These are phyloP conservation scores for Penicillium waksmanii DNA, from an alignment of 495 filamentous ascomycete genomes.

Conservation along the genomic window DNA sequence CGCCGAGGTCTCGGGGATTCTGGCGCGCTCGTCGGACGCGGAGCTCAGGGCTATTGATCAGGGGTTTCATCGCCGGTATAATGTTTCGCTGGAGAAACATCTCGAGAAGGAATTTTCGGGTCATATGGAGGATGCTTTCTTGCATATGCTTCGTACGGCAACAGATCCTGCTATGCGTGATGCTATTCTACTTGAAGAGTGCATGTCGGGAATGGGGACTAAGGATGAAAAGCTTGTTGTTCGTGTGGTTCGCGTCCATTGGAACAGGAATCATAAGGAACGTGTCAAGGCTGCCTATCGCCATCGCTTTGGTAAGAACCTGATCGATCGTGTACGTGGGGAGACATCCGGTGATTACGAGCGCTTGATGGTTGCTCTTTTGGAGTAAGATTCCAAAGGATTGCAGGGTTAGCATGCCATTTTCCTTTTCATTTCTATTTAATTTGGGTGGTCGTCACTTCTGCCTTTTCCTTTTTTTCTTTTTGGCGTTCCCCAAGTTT, in stretches of 20 bases:
- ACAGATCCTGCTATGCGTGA: conserved; percentile 81
- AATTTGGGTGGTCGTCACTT: background rate
- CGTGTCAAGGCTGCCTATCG: conserved; percentile 76
- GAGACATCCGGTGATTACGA: conserved; percentile 91
- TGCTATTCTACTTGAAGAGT: conserved; percentile 75
- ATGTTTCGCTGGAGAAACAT: conserved; percentile 66
- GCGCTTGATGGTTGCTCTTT: conserved; percentile 51
- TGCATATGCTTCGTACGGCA: conserved; percentile 75
- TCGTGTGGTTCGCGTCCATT: conserved; percentile 75
- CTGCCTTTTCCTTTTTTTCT: background rate
- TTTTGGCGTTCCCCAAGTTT: too few relatives aligned
- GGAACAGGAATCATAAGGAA: conserved; percentile 71
- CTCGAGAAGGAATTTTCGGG: conserved; percentile 83
- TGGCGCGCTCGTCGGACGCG: conserved; percentile 71
- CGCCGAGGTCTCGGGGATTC: conserved; percentile 72
- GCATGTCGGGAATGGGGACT: conserved; percentile 86
- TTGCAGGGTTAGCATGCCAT: background rate
- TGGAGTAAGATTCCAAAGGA: conserved; percentile 29
- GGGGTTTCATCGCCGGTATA: conserved; percentile 69
- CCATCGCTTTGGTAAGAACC: conserved; percentile 61
- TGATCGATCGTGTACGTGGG: conserved; percentile 67
- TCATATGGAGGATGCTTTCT: conserved; percentile 87
- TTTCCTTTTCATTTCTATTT: background rate
- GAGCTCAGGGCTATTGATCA: conserved; percentile 81
- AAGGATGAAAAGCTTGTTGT: conserved; percentile 80